These are phyloP conservation scores for Fusarium azukiicola DNA, from an alignment of 2,329 filamentous ascomycete genomes.

Conservation along the genomic window DNA sequence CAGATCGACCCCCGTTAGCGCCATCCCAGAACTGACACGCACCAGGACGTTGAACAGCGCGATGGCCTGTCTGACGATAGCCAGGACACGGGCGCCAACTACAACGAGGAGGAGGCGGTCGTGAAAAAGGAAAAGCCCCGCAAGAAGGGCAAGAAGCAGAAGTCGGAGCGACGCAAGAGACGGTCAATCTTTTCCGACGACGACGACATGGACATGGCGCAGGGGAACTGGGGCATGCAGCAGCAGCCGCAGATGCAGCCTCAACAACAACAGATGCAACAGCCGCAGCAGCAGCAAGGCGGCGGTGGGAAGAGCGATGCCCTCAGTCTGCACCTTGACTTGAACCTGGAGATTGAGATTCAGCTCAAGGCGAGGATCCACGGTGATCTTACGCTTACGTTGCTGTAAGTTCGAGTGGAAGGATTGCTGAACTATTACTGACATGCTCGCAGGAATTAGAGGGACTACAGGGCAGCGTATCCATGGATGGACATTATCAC, in stretches of 20 bases:
- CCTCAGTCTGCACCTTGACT: constrained; percentile 86
- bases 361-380: constrained; percentile 92
- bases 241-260: constrained; percentile 43
- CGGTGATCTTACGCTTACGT: constrained; percentile 89
- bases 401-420: constrained; percentile 71
- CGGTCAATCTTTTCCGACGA: constrained; percentile 39
- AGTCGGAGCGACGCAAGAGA: constrained; percentile 45
- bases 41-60: background rate
- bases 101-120: constrained; percentile 42
- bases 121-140: constrained; percentile 21
- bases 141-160: constrained; percentile 50
- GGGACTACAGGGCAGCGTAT: background rate
- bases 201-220: constrained; percentile 41
- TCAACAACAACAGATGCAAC: constrained; percentile 31
- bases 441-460: constrained; percentile 35
- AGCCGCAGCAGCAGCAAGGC: constrained; percentile 40
- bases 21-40: background rate
- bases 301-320: constrained; percentile 50
- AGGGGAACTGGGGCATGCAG: constrained; percentile 40
- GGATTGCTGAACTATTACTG: background rate
- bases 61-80: constrained; percentile 6
- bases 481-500: background rate
- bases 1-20: background rate
- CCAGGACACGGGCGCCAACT: background rate
- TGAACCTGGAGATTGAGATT: constrained; percentile 92